Conservation (phyloP, 306 rosid species). For the Alnus rubra region DNA sequence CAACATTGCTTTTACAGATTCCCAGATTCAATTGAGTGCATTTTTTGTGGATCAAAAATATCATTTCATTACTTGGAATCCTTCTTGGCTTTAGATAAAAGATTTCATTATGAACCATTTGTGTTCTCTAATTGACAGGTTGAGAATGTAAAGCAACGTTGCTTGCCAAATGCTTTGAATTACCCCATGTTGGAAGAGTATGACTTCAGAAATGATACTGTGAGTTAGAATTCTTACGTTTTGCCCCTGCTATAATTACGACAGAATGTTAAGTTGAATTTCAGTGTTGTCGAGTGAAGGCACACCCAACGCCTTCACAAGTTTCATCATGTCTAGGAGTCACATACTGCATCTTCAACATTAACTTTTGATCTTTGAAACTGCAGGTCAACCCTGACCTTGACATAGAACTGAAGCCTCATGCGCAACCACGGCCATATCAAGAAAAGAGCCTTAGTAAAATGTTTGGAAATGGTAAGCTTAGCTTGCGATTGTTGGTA, state of each 20-base stretch:
- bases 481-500: conserved; percentile 21
- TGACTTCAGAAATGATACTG: conserved; percentile 95
- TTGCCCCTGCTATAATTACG: conserved; percentile 5
- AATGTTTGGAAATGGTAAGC: conserved; percentile 97
- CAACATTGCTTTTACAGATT: not conserved
- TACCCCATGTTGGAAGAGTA: conserved; percentile 99
- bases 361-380: conserved; percentile 23
- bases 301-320: not conserved
- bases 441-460: conserved; percentile 98
- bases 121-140: conserved; percentile 54
- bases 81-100: conserved; percentile 23
- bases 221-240: conserved; percentile 40
- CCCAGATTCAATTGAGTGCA: not conserved
- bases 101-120: not conserved
- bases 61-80: not conserved
- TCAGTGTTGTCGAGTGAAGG: conserved; percentile 18
- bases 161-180: conserved; percentile 89
- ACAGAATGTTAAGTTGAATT: not conserved
- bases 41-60: not conserved
- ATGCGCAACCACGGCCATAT: conserved; percentile 97
- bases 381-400: conserved; percentile 93
- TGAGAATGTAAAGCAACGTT: conserved; percentile 95
- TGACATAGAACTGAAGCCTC: conserved; percentile 93
- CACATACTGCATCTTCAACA: conserved; percentile 15
- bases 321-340: conserved; percentile 5